Evolutionary conservation across 768 basidiomycete species (phyloP).

Genomic region (Boletales sp.): DNA sequence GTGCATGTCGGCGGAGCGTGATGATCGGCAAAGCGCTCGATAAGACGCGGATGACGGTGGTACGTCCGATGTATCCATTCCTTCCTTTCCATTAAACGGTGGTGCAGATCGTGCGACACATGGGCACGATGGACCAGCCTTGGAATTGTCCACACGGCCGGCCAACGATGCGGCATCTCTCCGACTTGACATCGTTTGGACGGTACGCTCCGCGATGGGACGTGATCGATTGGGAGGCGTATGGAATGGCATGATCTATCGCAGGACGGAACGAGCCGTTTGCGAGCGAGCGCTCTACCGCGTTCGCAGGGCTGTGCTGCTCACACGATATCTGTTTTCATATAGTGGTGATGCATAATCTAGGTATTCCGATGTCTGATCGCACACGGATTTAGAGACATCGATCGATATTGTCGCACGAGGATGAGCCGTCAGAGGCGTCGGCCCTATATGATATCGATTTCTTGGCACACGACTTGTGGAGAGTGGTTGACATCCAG

Average conservation of each 20-base stretch:
- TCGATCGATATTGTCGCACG: too few relatives aligned
- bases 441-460: too few relatives aligned
- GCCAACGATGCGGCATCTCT: slow-evolving; percentile 78
- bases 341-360: slow-evolving; percentile 11
- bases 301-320: too few relatives aligned
- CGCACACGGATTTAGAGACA: too few relatives aligned
- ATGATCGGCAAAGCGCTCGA: slow-evolving; percentile 92
- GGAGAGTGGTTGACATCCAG: too few relatives aligned
- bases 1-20: slow-evolving; percentile 93
- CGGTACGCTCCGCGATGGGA: slow-evolving; percentile 11
- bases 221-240: slow-evolving; percentile 36
- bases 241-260: neutral
- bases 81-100: neutral
- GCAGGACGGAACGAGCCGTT: neutral
- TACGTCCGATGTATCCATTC: slow-evolving; percentile 31
- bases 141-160: slow-evolving; percentile 90
- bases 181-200: slow-evolving; percentile 42
- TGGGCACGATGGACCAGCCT: slow-evolving; percentile 82
- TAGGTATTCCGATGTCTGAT: neutral
- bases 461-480: too few relatives aligned
- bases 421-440: too few relatives aligned
- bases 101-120: slow-evolving; percentile 66
- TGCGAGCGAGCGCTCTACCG: too few relatives aligned
- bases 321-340: neutral
- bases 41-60: slow-evolving; percentile 69